Base-by-base conservation (phyloP, 805 yeast species). In the Barnettozyma pratensis region DNA sequence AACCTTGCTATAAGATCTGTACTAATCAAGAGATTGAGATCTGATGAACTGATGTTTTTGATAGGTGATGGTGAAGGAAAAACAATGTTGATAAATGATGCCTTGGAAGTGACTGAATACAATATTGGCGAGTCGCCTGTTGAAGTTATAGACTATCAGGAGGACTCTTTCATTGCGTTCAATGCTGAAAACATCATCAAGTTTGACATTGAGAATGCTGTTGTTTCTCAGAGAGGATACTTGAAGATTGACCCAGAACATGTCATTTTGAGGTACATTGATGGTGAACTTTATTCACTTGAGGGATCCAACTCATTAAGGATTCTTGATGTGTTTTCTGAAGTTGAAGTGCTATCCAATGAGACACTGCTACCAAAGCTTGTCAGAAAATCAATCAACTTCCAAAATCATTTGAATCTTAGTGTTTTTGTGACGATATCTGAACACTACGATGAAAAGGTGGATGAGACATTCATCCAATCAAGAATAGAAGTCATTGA, bases 61-160 rank as follows among this genome's bases (percentile, higher is more conserved):
- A 35, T 46, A 41, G 65, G 65, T 12, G 61, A 58, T 40, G 57
- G 59, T 9, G 55, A 60, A 42, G 65, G 65, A 6, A 47, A 55
- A 10, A 40, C 60, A 3, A 25, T 34, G 1, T 27, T 52, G 1
- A 26, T 39, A 8, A 29, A 25, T 28, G 46, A 45, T 3, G 25
- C 14, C 8, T 42, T 37, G 4, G 36, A 40, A 4, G 11, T n/a
- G 2, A 9, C 26, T 3, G 47, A 37, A 14, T 45, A 51, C 29
- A 48, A 48, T 1, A 51, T 60, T 27, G 64, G 65, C 0, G 49
- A 56, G 6, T 46, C 61, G 0, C 65, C 65, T 7, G 64, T 60
- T 27, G 47, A 47, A 2, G 11, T 61, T 4, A n/a, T 53, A 7
- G 52, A 58, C 30, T 38, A 42, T 26, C 29, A 43, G 3, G 39